Base-by-base conservation (phyloP, 176 grass and related monocot species). In the Rhipidocladum racemiflorum region DNA sequence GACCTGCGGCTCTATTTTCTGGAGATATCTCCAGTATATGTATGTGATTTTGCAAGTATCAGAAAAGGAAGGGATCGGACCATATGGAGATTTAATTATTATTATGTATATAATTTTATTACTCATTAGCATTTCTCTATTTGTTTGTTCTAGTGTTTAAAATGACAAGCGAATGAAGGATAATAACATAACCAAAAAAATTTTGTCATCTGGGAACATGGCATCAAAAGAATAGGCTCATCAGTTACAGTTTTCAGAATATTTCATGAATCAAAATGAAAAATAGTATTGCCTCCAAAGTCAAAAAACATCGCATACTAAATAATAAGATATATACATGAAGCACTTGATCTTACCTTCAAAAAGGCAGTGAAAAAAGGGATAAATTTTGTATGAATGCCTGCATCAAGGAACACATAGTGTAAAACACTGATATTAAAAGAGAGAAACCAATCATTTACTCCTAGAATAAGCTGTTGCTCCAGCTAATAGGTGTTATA, bases 331-430 rank as follows among this genome's bases (percentile, higher is more conserved):
- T 45, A 49, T 7, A 65, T 75, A 24, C 38, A 69, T 11, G 29
- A 77, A 46, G 64, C 28, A 24, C 76, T 61, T 28, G 24, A 65
- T 14, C 80, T 87, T 90, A 87, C 97, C 97, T 99, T 99, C 55
- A 87, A 99, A 78, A 99, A 99, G 51, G 97, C 91, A 68, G 97
- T 93, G 81, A 96, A 99, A 80, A 99, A 99, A 99, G 72, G 10
- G 97, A 93, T 18, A 99, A 85, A 80, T 99, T 99, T 90, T 99
- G 92, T 81, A 99, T 93, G 89, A 99, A 99, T 46, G 97, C 97
- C 93, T 97, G 82, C 42, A 76, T 28, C 53, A 15, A 28, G 4
- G 21, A 23, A 65, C 25, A 76, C 27, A 43, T 13, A 28, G 43
- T 54, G 20, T 59, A 51, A 46, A 63, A 18, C 5, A 36, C 1